These are phyloP conservation scores for Scutellaria barbata DNA, from an alignment of 257 asterid genomes.

Conservation along the genomic window DNA sequence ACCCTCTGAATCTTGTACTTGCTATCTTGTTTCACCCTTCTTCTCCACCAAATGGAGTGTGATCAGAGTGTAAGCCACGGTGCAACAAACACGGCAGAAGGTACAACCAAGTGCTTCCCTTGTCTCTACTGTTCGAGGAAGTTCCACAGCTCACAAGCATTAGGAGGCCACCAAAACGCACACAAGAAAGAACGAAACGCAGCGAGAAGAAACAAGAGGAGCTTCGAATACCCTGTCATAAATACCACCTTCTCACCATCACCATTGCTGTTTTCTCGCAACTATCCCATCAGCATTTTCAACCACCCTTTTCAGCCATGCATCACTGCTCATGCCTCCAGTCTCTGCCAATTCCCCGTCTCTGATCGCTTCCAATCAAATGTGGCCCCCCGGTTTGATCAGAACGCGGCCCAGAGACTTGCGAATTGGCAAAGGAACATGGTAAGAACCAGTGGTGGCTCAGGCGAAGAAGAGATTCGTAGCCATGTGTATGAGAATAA, in stretches of 20 bases:
- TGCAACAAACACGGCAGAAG: constrained; percentile 45
- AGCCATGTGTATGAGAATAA: constrained; percentile 30
- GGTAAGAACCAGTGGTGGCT: constrained; percentile 26
- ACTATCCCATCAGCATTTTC: constrained; percentile 53
- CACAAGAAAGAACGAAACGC: constrained; percentile 91
- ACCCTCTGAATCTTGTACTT: constrained; percentile 29
- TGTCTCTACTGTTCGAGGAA: constrained; percentile 80
- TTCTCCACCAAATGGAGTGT: constrained; percentile 49
- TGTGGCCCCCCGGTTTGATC: constrained; percentile 51
- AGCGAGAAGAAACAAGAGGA: constrained; percentile 64
- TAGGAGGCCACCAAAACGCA: constrained; percentile 97
- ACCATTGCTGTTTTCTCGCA: constrained; percentile 51
- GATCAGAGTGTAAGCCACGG: constrained; percentile 40
- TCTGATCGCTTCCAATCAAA: constrained; percentile 41
- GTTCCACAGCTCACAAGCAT: constrained; percentile 90
- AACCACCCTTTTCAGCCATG: constrained; percentile 60
- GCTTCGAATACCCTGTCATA: constrained; percentile 12
- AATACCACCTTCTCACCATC: constrained; percentile 36
- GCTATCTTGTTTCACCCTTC: background rate
- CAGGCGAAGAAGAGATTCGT: constrained; percentile 26
- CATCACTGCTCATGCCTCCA: constrained; percentile 60
- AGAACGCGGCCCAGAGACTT: constrained; percentile 42
- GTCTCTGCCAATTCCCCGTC: constrained; percentile 44
- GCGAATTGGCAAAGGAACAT: constrained; percentile 50
- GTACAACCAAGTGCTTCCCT: constrained; percentile 63